A percentile compares a stretch with the other conserved stretches of the same genome.
phyloP scores from a whole-genome alignment of 1,139 yeast species.

The Yamadazyma friedrichii region DNA sequence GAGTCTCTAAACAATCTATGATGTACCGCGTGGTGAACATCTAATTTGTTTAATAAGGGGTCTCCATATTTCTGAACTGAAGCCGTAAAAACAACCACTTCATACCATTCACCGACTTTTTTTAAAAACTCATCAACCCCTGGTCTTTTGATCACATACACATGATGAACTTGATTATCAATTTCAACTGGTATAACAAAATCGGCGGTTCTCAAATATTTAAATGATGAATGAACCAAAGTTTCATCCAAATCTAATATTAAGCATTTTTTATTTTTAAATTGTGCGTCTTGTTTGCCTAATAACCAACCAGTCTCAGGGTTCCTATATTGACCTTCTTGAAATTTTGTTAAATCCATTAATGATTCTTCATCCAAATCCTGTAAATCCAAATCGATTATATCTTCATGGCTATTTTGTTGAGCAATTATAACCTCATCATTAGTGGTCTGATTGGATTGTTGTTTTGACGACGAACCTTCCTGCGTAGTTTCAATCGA shows the following conservation, averaged over 20 bases:
- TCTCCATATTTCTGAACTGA: constrained; percentile 94
- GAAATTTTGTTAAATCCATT: constrained; percentile 44
- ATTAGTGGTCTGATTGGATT: constrained; percentile 2
- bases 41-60: constrained; percentile 87
- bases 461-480: constrained; percentile 9
- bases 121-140: constrained; percentile 93
- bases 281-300: constrained; percentile 36
- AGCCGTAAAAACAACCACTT: constrained; percentile 96
- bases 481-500: constrained; percentile 5
- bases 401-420: constrained; percentile 20
- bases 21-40: constrained; percentile 69
- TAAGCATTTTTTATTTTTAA: constrained; percentile 70
- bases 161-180: constrained; percentile 88
- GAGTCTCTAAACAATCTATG: constrained; percentile 89
- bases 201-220: constrained; percentile 87
- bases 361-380: constrained; percentile 17
- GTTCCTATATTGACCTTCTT: constrained; percentile 66
- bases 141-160: constrained; percentile 94
- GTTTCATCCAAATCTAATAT: constrained; percentile 95
- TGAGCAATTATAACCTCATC: constrained; percentile 20
- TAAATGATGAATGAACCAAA: constrained; percentile 91
- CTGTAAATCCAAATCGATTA: constrained; percentile 16
- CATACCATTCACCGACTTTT: constrained; percentile 82
- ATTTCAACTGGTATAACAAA: constrained; percentile 86
- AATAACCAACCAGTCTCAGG: constrained; percentile 64